A percentile compares a stretch with the other conserved stretches of the same genome.
Evolutionary conservation across 495 filamentous ascomycete genomes (phyloP).

Genomic region (Sordaria brevicollis): DNA sequence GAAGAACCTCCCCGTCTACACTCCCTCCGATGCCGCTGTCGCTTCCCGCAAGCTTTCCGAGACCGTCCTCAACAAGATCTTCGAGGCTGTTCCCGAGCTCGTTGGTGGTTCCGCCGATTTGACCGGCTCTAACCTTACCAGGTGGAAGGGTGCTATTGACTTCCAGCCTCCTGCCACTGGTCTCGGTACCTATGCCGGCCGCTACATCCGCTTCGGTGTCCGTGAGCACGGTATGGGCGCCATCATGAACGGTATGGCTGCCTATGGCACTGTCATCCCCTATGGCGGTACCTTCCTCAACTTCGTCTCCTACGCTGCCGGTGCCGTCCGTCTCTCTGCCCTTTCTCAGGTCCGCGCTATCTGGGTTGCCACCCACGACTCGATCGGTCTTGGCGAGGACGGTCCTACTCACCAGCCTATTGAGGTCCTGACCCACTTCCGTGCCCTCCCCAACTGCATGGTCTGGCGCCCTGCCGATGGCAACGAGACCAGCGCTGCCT

Average conservation of each 20-base stretch:
- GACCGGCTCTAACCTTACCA: conserved; percentile 96
- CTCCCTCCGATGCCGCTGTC: conserved; percentile 70
- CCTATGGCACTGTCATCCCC: conserved; percentile 91
- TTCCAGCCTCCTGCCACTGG: conserved; percentile 85
- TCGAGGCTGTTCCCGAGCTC: conserved; percentile 76
- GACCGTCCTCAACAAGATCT: conserved; percentile 80
- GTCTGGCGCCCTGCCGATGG: conserved; percentile 99
- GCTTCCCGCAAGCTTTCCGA: conserved; percentile 95
- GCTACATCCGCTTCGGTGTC: conserved; percentile 95
- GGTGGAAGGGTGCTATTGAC: conserved; percentile 93
- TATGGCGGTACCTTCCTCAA: conserved; percentile 97
- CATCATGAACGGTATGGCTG: conserved; percentile 94
- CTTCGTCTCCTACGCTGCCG: conserved; percentile 98
- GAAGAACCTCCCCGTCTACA: conserved; percentile 87
- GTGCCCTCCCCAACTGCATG: conserved; percentile 98
- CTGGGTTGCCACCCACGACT: conserved; percentile 98
- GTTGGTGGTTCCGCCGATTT: conserved; percentile 94
- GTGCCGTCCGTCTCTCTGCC: conserved; percentile 86
- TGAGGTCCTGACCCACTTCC: conserved; percentile 99
- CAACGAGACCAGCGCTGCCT: conserved; percentile 96
- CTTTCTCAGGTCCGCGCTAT: conserved; percentile 86
- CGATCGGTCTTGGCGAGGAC: conserved; percentile 97
- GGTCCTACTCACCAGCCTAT: conserved; percentile 99
- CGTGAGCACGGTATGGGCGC: conserved; percentile 97
- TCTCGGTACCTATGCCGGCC: conserved; percentile 80